Conservation (phyloP, 2,329 filamentous ascomycete genomes). For the Sclerotinia spermophila region DNA sequence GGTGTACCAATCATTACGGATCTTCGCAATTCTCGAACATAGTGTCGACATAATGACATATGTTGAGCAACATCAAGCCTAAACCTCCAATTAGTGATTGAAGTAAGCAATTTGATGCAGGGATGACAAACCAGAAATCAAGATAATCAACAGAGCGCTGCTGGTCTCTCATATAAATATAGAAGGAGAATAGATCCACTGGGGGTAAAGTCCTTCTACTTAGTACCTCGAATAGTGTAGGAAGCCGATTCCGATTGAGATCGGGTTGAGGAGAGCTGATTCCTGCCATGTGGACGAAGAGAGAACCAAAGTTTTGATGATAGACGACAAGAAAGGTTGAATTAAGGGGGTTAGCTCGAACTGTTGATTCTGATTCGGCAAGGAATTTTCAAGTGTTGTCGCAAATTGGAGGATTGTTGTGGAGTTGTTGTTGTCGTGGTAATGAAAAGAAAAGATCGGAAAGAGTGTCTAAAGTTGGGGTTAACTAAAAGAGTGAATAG, state of each 20-base stretch:
- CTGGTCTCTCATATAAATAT: constrained; percentile 99
- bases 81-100: constrained; percentile 23
- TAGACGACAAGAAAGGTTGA: background rate
- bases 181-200: constrained; percentile 97
- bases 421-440: background rate
- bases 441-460: constrained; percentile 2
- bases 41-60: constrained; percentile 95
- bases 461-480: background rate
- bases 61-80: constrained; percentile 99
- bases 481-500: constrained; percentile 9
- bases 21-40: constrained; percentile 89
- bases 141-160: constrained; percentile 97
- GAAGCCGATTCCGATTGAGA: constrained; percentile 73
- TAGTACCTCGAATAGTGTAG: constrained; percentile 92
- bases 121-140: constrained; percentile 76
- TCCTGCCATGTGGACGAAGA: constrained; percentile 28
- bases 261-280: constrained; percentile 55
- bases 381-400: constrained; percentile 12
- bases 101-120: background rate
- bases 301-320: background rate
- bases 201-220: constrained; percentile 91
- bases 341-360: background rate
- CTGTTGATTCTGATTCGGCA: constrained; percentile 1
- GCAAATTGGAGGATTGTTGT: background rate
- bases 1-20: constrained; percentile 92